Percentiles rank a stretch among this genome's conserved stretches.
These are phyloP conservation scores for Melastoma malabathricum DNA, from an alignment of 345 rosid genomes.

Conservation along the genomic window DNA sequence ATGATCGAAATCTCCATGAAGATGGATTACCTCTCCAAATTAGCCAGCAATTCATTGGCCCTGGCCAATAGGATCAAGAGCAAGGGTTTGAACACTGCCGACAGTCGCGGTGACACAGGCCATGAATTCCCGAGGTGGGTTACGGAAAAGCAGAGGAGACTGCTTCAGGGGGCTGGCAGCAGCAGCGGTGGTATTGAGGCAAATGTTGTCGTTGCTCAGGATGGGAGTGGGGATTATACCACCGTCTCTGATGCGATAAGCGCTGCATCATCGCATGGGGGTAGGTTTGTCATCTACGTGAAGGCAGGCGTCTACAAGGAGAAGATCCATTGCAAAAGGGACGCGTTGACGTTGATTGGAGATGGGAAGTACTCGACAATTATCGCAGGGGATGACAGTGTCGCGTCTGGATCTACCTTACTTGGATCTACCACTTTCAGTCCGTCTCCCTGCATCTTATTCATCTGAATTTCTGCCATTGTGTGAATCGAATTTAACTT, in stretches of 20 bases:
- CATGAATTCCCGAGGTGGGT: constrained; percentile 40
- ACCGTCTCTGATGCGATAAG: constrained; percentile 52
- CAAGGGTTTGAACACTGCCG: constrained; percentile 1
- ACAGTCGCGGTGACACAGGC: constrained; percentile 3
- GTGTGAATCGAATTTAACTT: too few species aligned
- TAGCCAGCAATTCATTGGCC: constrained; percentile 50
- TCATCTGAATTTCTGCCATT: background rate
- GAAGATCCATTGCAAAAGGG: constrained; percentile 37
- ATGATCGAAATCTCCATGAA: constrained; percentile 19
- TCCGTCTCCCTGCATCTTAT: constrained; percentile 1
- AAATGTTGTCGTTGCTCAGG: constrained; percentile 58
- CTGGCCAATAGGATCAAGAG: constrained; percentile 24
- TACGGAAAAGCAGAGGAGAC: constrained; percentile 29
- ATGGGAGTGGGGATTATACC: constrained; percentile 59
- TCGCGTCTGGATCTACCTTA: constrained; percentile 42
- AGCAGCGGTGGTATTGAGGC: constrained; percentile 5
- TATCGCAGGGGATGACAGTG: constrained; percentile 39
- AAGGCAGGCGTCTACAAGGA: constrained; percentile 69
- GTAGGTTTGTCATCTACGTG: constrained; percentile 60
- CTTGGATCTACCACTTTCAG: constrained; percentile 58
- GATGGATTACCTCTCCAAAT: constrained; percentile 46
- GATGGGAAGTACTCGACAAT: constrained; percentile 68
- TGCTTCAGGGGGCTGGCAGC: constrained; percentile 20
- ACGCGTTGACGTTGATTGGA: constrained; percentile 62
- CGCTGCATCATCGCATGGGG: constrained; percentile 51